Evolutionary conservation across 2,329 filamentous ascomycete genomes (phyloP).

Genomic region (Acarospora socialis): DNA sequence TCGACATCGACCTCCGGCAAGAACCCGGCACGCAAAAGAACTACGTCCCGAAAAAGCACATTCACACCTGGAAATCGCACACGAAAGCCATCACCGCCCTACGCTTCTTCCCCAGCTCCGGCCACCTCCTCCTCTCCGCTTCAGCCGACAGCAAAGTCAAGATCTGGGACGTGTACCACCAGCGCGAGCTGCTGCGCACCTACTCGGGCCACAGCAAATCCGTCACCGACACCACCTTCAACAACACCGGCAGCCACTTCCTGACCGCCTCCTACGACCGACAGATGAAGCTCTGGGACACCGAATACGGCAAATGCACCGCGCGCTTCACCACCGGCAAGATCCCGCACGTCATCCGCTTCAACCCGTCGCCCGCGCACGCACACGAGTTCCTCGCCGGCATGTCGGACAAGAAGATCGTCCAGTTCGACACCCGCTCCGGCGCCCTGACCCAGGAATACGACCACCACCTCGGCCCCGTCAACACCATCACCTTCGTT

Average conservation of each 20-base stretch:
- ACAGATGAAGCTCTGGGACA: conserved; percentile 96
- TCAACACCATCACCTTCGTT: conserved; percentile 95
- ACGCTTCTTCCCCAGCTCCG: conserved; percentile 76
- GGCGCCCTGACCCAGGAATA: conserved; percentile 87
- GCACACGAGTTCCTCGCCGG: conserved; percentile 86
- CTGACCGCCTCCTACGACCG: conserved; percentile 86
- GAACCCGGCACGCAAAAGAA: conserved; percentile 70
- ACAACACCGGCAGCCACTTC: conserved; percentile 44
- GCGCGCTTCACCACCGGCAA: conserved; percentile 85
- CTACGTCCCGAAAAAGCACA: conserved; percentile 84
- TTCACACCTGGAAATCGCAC: conserved; percentile 80
- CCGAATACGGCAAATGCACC: conserved; percentile 80
- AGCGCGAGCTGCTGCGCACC: conserved; percentile 75
- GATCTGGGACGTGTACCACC: conserved; percentile 88
- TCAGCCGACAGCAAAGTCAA: conserved; percentile 83
- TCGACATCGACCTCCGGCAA: conserved; percentile 73
- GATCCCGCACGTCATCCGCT: conserved; percentile 86
- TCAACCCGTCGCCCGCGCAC: conserved; percentile 67
- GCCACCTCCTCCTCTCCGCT: conserved; percentile 79
- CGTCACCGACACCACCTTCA: conserved; percentile 12
- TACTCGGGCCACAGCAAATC: conserved; percentile 44
- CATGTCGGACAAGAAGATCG: conserved; percentile 98
- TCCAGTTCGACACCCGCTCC: conserved; percentile 84
- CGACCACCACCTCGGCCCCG: conserved; percentile 91
- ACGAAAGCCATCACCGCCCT: conserved; percentile 75